Percentiles rank a stretch among this genome's conserved stretches.
Evolutionary conservation across 2,329 filamentous ascomycete genomes (phyloP).

Genomic region (Dryadomyces sulphureus): DNA sequence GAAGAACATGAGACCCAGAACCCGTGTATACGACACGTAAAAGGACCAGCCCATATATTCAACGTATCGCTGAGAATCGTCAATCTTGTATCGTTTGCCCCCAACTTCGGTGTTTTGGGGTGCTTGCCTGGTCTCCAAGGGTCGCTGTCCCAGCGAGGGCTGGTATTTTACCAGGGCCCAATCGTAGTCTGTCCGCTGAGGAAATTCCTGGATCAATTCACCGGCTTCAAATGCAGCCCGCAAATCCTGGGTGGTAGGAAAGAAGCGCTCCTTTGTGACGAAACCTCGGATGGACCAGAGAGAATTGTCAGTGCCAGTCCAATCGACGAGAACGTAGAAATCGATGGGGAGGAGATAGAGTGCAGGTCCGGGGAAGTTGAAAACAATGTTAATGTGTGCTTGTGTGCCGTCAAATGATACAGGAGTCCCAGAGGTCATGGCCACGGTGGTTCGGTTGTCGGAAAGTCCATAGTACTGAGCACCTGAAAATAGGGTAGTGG

Average conservation of each 20-base stretch:
- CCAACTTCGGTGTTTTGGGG: constrained; percentile 22
- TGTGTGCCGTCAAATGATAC: constrained; percentile 24
- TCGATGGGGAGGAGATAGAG: constrained; percentile 27
- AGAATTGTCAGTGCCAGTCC: constrained; percentile 26
- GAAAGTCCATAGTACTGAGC: constrained; percentile 17
- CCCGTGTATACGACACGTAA: constrained; percentile 29
- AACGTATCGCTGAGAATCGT: constrained; percentile 28
- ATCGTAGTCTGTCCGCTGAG: constrained; percentile 18
- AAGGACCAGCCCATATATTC: constrained; percentile 39
- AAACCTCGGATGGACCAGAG: constrained; percentile 26
- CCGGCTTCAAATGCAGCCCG: constrained; percentile 22
- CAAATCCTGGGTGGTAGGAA: constrained; percentile 18
- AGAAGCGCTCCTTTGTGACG: constrained; percentile 25
- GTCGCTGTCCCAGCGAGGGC: constrained; percentile 14
- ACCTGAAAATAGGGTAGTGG: constrained; percentile 21
- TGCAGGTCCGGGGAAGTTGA: constrained; percentile 23
- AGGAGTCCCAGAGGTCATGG: constrained; percentile 20
- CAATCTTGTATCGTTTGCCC: constrained; percentile 27
- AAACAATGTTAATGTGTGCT: constrained; percentile 25
- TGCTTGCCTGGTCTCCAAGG: constrained; percentile 20
- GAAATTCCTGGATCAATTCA: constrained; percentile 19
- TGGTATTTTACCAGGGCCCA: constrained; percentile 21
- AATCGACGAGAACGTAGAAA: constrained; percentile 28
- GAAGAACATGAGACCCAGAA: constrained; percentile 29
- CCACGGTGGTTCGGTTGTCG: constrained; percentile 17